phyloP scores from a whole-genome alignment of 1,284 basidiomycete species.

The Irpex rosettiformis region DNA sequence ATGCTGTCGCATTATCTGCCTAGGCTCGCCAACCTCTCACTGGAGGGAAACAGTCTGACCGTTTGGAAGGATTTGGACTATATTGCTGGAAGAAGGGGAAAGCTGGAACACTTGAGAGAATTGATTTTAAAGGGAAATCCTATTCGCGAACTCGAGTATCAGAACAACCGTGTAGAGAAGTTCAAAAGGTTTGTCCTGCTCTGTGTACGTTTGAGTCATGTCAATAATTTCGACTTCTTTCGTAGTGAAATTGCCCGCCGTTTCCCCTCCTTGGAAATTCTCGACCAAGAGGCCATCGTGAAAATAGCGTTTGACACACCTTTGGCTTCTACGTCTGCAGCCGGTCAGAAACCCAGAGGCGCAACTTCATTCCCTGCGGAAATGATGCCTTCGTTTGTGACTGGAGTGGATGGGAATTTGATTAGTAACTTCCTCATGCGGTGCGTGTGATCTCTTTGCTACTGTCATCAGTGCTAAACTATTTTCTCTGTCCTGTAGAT shows the following conservation, averaged over 20 bases:
- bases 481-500: slow-evolving; percentile 42
- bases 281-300: slow-evolving; percentile 73
- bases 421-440: slow-evolving; percentile 77
- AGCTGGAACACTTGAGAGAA: slow-evolving; percentile 65
- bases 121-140: slow-evolving; percentile 82
- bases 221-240: not conserved
- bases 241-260: slow-evolving; percentile 69
- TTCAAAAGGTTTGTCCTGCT: slow-evolving; percentile 58
- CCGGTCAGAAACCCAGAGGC: slow-evolving; percentile 28
- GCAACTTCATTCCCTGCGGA: slow-evolving; percentile 69
- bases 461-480: slow-evolving; percentile 2
- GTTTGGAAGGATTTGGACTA: slow-evolving; percentile 65
- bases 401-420: slow-evolving; percentile 65
- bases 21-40: slow-evolving; percentile 74
- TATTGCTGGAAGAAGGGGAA: slow-evolving; percentile 57
- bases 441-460: slow-evolving; percentile 36
- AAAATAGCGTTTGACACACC: slow-evolving; percentile 72
- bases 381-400: slow-evolving; percentile 74
- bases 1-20: slow-evolving; percentile 67
- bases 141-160: slow-evolving; percentile 60
- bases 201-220: not conserved
- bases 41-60: slow-evolving; percentile 71
- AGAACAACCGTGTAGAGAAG: slow-evolving; percentile 49
- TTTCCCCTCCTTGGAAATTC: slow-evolving; percentile 66
- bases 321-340: slow-evolving; percentile 18